Evolutionary conservation across 2,329 filamentous ascomycete species (phyloP), one percentile per base, ranked within the genome.

Genomic region (Ceratocystis lukuohia): DNA sequence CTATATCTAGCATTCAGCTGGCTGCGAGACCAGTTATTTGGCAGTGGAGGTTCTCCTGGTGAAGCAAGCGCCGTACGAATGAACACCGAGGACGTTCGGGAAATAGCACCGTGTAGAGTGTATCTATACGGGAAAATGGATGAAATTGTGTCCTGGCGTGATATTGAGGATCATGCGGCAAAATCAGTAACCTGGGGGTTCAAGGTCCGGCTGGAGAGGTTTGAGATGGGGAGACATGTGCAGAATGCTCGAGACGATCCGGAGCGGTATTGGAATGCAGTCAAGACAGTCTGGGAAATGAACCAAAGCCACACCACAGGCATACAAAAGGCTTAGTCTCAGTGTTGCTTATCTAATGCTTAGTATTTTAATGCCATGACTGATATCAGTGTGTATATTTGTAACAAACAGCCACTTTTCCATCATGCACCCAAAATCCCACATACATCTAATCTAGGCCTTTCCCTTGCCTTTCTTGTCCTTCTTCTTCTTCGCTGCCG

Each of bases 111-210:
- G 3, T 73, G 76, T 22, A 75, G 82, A 45, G 73, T 77, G n/a
- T 85, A 84, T 68, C 69, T 84, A 20, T 84, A 83, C 68, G 78
- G 79, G 10, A 74, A 76, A 45, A 76, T 72, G 1, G 82, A 85
- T 70, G 67, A 70, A 45, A 74, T 83, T 68, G 78, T 84, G 4
- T 72, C 75, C 1, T 78, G 74, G 71, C 69, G 68, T 6, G 77
- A 82, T 67, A 75, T 84, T 3, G 79, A 83, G 71, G 66, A 70
- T 53, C 80, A 84, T 28, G 48, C 69, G 80, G 78, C 0, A 71
- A 68, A 2, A 73, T 77, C 56, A 80, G 81, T 0, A 70, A 64
- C 37, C 67, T 69, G 5, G 7, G 80, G 79, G 1, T 77, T 79
- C 48, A 65, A 66, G 2, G 77, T 82, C 1, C 72, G 75, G 61